Percentiles rank a stretch among this genome's conserved stretches.
Evolutionary conservation across 1,139 yeast genomes (phyloP).

Genomic region (Kodamaea anthophila): DNA sequence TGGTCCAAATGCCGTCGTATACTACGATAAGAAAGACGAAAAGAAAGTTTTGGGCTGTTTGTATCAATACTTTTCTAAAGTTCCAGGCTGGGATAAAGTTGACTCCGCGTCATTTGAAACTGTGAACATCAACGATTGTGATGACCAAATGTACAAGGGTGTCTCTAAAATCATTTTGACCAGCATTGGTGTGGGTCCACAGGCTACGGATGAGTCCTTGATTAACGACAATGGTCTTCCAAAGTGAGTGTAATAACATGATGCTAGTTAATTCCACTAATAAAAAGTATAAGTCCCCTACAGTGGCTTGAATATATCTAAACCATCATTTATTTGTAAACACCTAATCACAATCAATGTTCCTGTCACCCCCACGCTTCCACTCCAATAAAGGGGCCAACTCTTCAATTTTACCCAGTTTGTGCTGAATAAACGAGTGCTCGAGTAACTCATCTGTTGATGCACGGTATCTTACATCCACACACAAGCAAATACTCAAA

Average conservation of each 20-base stretch:
- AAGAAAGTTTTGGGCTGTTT: conserved; percentile 55
- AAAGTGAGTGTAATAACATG: conserved; percentile 8
- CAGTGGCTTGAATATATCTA: too few relatives aligned
- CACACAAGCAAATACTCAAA: conserved; percentile 87
- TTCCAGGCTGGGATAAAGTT: conserved; percentile 67
- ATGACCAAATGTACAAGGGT: conserved; percentile 54
- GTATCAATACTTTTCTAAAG: conserved; percentile 46
- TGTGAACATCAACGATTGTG: conserved; percentile 34
- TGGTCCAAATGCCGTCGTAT: conserved; percentile 96
- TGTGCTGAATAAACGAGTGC: conserved; percentile 68
- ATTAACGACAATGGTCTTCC: conserved; percentile 41
- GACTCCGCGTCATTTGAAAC: conserved; percentile 24
- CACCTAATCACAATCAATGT: conserved; percentile 1
- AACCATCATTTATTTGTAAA: conserved; percentile 1
- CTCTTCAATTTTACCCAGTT: conserved; percentile 64
- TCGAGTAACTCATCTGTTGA: conserved; percentile 79
- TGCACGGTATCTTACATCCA: conserved; percentile 89
- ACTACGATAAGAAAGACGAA: conserved; percentile 75
- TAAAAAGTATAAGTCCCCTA: too few relatives aligned
- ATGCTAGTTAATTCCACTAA: too few relatives aligned
- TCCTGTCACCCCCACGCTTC: conserved; percentile 27
- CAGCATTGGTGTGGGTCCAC: conserved; percentile 84
- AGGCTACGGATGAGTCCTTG: conserved; percentile 45
- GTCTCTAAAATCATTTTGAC: conserved; percentile 81
- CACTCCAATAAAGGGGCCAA: conserved; percentile 68